Base-by-base conservation (phyloP, 257 asterid genomes). In the Rubia yunnanensis region DNA sequence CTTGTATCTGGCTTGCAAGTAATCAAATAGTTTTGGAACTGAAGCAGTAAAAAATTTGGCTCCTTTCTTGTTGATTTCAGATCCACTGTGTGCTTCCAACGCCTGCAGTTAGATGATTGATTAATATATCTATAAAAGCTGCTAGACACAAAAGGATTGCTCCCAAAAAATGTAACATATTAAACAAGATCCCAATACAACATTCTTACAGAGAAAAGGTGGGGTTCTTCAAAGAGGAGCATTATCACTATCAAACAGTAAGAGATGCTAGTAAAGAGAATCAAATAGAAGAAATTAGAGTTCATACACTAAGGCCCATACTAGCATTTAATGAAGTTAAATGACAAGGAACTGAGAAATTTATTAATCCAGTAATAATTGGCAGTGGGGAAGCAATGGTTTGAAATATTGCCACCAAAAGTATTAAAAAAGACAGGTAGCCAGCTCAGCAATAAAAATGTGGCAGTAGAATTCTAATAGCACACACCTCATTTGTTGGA, bases 11-110 rank as follows among this genome's bases (percentile, higher is more conserved):
- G 71, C 76, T 74, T 73, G 87, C 65, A 89, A 68, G 71, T 86
- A 80, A 69, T 80, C 84, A 68, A 89, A 88, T 65, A 83, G 76
- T 77, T 83, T 89, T 18, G 88, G 79, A 70, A 92, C 79, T 77
- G 90, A 76, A 64, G 70, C 68, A 75, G 81, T 69, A 72, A 85
- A 80, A 63, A 92, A 77, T 76, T 83, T 85, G 60, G 81, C 34
- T 70, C 90, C 97, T 70, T 81, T 68, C 76, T 79, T 71, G 48
- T 77, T 71, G 66, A 85, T 84, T 73, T 74, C 95, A 41, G 77
- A 71, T 63, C 96, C 96, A 76, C 84, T 79, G 23, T 58, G 78
- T 69, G 77, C 89, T 80, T 66, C 81, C 76, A 92, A 78, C 76
- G 76, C 88, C 98, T 92, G 88, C 35, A 52, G 70, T 7, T 57